Conservation (phyloP, 177 flowering plant species). For the Vitis hybrid region DNA sequence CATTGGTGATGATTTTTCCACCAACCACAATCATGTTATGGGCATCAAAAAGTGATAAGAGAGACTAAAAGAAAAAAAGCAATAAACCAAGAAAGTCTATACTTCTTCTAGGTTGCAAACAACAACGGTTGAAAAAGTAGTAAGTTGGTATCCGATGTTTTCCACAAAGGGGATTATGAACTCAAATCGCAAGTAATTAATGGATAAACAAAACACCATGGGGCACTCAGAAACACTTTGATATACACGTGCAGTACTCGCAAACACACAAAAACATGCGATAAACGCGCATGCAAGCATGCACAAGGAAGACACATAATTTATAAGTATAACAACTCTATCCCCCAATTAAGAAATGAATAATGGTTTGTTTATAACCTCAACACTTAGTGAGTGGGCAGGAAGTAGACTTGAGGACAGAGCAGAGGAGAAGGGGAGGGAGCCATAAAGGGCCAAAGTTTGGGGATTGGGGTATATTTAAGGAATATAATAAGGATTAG, state of each 20-base stretch:
- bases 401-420: slow-evolving; percentile 8
- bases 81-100: too few species aligned
- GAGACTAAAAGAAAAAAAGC: too few species aligned
- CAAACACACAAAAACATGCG: slow-evolving; percentile 17
- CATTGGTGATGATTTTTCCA: too few species aligned
- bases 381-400: slow-evolving; percentile 16
- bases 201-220: too few species aligned
- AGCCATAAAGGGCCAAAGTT: slow-evolving; percentile 26
- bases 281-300: slow-evolving; percentile 39
- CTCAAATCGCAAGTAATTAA: too few species aligned
- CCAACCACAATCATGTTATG: too few species aligned
- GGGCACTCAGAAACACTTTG: not conserved
- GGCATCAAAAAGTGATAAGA: too few species aligned
- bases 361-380: slow-evolving; percentile 33
- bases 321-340: slow-evolving; percentile 6
- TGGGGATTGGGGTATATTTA: slow-evolving; percentile 28
- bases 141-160: too few species aligned
- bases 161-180: too few species aligned
- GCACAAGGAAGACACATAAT: slow-evolving; percentile 11
- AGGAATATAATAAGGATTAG: slow-evolving; percentile 10
- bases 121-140: too few species aligned
- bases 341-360: slow-evolving; percentile 21
- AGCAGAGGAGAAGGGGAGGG: slow-evolving; percentile 2
- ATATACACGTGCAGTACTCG: not conserved
- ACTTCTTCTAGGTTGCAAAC: too few species aligned